Evolutionary conservation across 345 rosid species (phyloP).

Genomic region (Balakata baccata): DNA sequence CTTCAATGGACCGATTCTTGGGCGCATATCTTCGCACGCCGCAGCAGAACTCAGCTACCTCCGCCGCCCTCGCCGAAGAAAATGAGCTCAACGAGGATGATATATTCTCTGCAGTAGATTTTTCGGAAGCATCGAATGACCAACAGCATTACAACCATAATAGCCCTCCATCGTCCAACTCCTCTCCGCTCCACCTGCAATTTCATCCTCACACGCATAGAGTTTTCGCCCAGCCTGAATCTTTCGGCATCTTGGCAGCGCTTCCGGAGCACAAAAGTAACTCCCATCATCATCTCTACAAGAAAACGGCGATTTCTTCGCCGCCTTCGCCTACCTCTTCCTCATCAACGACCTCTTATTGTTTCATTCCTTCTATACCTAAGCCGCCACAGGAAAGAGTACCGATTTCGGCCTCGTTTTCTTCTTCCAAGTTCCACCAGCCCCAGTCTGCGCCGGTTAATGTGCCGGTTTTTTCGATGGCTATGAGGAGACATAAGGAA

Average conservation of each 20-base stretch:
- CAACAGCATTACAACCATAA: conserved; percentile 9
- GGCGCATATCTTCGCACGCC: conserved; percentile 28
- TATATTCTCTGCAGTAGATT: conserved; percentile 52
- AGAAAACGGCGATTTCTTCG: conserved; percentile 46
- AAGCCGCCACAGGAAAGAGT: conserved; percentile 64
- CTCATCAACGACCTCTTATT: conserved; percentile 44
- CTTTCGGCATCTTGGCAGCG: conserved; percentile 78
- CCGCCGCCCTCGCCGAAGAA: conserved; percentile 30
- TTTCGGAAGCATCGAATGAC: conserved; percentile 30
- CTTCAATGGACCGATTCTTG: conserved; percentile 38
- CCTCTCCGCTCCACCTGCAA: conserved; percentile 18
- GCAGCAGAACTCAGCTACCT: conserved; percentile 22
- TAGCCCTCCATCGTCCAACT: conserved; percentile 31
- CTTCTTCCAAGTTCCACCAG: conserved; percentile 45
- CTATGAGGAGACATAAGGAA: conserved; percentile 39
- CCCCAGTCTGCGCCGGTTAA: conserved; percentile 68
- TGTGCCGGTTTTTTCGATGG: conserved; percentile 43
- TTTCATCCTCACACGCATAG: background rate
- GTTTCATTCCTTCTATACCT: conserved; percentile 56
- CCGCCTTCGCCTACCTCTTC: conserved; percentile 30
- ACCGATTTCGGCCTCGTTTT: conserved; percentile 8
- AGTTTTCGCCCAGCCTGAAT: conserved; percentile 27
- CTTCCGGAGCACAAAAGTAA: conserved; percentile 44
- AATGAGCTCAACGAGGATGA: conserved; percentile 72
- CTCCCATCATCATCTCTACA: conserved; percentile 42